These are phyloP conservation scores for Sugiyamaella japonica DNA, from an alignment of 1,139 yeast genomes.

Conservation along the genomic window DNA sequence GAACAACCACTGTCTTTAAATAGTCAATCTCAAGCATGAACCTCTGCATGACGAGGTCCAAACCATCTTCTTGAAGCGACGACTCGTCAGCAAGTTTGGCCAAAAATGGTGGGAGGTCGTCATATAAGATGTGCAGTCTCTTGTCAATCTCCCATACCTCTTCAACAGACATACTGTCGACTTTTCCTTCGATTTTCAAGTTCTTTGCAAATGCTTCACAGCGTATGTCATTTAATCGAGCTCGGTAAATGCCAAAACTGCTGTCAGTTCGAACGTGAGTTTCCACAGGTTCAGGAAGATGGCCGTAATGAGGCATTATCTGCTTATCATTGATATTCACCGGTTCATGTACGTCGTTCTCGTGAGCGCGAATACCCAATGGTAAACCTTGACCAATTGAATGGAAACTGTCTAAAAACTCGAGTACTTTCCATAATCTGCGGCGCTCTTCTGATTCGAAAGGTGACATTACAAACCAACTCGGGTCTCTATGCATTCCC, in stretches of 20 bases:
- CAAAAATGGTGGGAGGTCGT: slow-evolving; percentile 30
- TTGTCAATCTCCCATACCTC: slow-evolving; percentile 32
- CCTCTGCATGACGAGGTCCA: slow-evolving; percentile 35
- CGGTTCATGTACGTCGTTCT: slow-evolving; percentile 36
- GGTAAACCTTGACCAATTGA: slow-evolving; percentile 40
- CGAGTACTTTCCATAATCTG: slow-evolving; percentile 36
- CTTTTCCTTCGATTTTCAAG: slow-evolving; percentile 22
- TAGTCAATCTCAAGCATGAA: slow-evolving; percentile 37
- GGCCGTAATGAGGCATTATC: slow-evolving; percentile 25
- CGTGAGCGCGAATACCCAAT: slow-evolving; percentile 30
- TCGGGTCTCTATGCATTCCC: slow-evolving; percentile 43
- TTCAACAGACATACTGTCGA: slow-evolving; percentile 25
- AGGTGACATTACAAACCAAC: slow-evolving; percentile 38
- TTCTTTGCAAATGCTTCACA: slow-evolving; percentile 22
- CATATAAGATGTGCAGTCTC: slow-evolving; percentile 30
- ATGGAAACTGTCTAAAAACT: slow-evolving; percentile 33
- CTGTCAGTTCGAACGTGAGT: slow-evolving; percentile 29
- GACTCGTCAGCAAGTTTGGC: slow-evolving; percentile 30
- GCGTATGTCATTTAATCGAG: slow-evolving; percentile 26
- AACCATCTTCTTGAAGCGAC: slow-evolving; percentile 26
- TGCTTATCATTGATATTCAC: slow-evolving; percentile 34
- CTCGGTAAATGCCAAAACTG: slow-evolving; percentile 30
- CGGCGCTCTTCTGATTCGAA: slow-evolving; percentile 40
- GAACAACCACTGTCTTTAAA: slow-evolving; percentile 35
- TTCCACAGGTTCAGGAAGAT: slow-evolving; percentile 24